A percentile compares a stretch with the other conserved stretches of the same genome.
These are phyloP conservation scores for Fusarium neocosmosporiellum DNA, from an alignment of 2,329 filamentous ascomycete genomes.

Conservation along the genomic window DNA sequence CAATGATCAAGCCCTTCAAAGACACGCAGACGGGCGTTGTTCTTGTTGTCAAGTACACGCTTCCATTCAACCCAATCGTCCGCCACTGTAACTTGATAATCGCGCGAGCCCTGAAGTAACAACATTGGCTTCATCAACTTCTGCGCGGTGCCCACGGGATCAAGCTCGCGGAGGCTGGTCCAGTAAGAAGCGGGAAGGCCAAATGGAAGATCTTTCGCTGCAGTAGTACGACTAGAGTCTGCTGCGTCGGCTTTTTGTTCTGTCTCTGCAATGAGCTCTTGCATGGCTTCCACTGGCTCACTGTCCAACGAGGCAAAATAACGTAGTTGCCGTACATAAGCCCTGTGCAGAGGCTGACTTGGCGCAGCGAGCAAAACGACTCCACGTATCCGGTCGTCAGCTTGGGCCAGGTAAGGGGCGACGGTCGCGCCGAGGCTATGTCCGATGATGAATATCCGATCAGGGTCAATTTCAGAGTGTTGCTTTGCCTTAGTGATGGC, in stretches of 20 bases:
- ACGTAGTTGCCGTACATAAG: conserved; percentile 4
- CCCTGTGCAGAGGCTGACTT: background rate
- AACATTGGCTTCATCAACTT: background rate
- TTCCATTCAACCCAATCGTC: conserved; percentile 2
- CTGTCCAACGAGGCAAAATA: conserved; percentile 9
- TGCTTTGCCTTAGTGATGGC: background rate
- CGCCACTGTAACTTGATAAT: background rate
- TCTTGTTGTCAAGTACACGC: background rate
- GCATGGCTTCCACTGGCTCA: background rate
- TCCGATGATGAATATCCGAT: background rate
- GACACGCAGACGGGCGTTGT: background rate
- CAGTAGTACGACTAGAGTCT: background rate
- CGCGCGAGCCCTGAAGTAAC: conserved; percentile 4
- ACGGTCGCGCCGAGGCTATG: conserved; percentile 3
- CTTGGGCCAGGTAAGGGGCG: background rate
- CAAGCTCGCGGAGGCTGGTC: background rate
- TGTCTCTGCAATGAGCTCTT: background rate
- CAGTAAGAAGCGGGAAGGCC: conserved; percentile 5
- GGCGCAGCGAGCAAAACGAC: background rate
- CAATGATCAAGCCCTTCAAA: conserved; percentile 7
- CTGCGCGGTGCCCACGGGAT: background rate
- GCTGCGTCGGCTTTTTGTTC: background rate
- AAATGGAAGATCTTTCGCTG: background rate
- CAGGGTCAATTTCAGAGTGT: background rate
- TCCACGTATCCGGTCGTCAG: background rate